Evolutionary conservation across 192 early-diverging fungal genomes (phyloP), one percentile per base, ranked within the genome.

Genomic region (Coemansia sp.): DNA sequence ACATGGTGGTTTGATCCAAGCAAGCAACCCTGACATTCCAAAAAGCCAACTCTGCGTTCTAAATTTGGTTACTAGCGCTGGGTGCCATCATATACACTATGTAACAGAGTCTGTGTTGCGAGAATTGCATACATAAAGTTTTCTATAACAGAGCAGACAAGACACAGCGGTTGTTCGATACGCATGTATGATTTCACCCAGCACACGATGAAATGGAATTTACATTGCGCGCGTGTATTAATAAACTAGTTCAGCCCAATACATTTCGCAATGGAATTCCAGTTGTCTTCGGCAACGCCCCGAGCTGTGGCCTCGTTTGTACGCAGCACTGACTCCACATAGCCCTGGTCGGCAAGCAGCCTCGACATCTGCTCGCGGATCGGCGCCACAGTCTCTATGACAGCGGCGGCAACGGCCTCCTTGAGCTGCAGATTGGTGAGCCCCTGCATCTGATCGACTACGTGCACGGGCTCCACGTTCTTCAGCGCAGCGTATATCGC

Each of bases 401-500:
- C 61, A 1, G 81, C 81, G 10, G 91, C 87, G 0, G 87, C 77
- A 11, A 95, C 73, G 0, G 63, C 73, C n/a, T 89, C 82, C 74
- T 97, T 95, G 30, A 97, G 68, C 56, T 87, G 81, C 32, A 65
- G 85, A 58, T 85, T 84, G 27, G 53, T 74, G 6, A 69, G 40
- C 5, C 54, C 67, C 53, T 84, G 81, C 46, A 83, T 69, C 23
- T 76, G 48, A 0, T 75, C 23, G 2, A 51, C 77, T 6, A 87
- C 82, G 28, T 81, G 73, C 6, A 83, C 82, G 9, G 50, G 51
- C 4, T 43, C 79, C 24, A n/a, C 57, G 31, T 60, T 64, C 46
- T 9, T 70, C 61, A 81, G 40, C 1, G 84, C 85, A 9, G 88
- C 82, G 57, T 91, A 89, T 33, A 97, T 92, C n/a, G 76, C 56